Base-by-base conservation (phyloP, 106 monocot species). In the Platanthera zijinensis region DNA sequence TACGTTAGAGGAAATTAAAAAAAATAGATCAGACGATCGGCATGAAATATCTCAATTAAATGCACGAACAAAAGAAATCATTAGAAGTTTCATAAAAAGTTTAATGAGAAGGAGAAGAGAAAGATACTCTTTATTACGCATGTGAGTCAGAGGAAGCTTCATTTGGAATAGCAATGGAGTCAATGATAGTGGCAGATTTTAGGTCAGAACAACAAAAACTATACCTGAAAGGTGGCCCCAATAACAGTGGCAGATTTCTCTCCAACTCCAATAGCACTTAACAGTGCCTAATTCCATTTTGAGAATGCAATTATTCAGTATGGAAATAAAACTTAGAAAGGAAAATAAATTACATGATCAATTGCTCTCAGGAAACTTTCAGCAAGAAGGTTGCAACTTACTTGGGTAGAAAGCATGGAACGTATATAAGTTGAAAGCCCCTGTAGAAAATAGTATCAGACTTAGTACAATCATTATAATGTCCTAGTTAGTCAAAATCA, bases 141-240 rank as follows among this genome's bases (percentile, higher is more conserved):
- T 51, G 22, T 17, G 15, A 72, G 8, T 72, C 10, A 50, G 50
- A 72, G 51, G 70, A 1, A 4, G 15, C 7, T 47, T 48, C 47
- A 72, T 10, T 51, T 72, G 49, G 19, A 19, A 51, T 51, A 9
- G 50, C 51, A 48, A 70, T 51, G 12, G 18, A 13, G 18, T 51
- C 0, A 51, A 51, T 72, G 57, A 32, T 56, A 45, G 7, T 30
- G 28, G 50, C 8, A 62, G 59, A 7, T 10, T 50, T 73, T 32
- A 57, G 11, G 51, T 51, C 50, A 39, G 49, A 6, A 50, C 10
- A 39, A 53, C 17, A 75, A 48, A n/a, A 18, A 14, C 79, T 61
- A 30, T 85, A 99, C 97, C 91, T 94, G 97, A 85, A 94, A 99
- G 69, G 97, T 99, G 77, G 97, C 97, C 78, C 97, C 97, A 75